Base-by-base conservation (phyloP, 371 early-diverging fungal genomes). In the Catenaria anguillulae region DNA sequence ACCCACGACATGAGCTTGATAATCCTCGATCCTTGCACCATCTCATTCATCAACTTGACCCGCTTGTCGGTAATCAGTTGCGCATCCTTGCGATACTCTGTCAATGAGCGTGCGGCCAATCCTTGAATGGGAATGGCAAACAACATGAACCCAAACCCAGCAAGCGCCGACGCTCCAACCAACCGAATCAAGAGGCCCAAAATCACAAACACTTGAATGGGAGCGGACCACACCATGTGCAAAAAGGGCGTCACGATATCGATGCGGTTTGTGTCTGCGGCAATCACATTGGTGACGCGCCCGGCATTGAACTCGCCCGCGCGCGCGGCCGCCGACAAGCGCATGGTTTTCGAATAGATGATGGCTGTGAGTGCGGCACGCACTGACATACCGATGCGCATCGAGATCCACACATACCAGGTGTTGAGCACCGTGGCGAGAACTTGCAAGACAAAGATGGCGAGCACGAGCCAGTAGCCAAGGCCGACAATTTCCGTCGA, bases 321-420 rank as follows among this genome's bases (percentile, higher is more conserved):
- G 10, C 93, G 81, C 54, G 89, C 80, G 23, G 78, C 73, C 70
- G 85, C 89, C 55, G 89, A 88, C 21, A 97, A 77, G 2, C 78
- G 69, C 63, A 92, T 69, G 0, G 89, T 76, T 69, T 96, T 96
- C 67, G 80, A 81, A 70, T 93, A 97, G 52, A 97, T 84, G 19
- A 88, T 81, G 0, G 93, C 87, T 24, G 87, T 84, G 60, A 92
- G 69, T 34, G 88, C 90, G 46, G 89, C 78, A 45, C 89, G 84
- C n/a, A 90, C 19, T n/a, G 33, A 19, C 33, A 55, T 34, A 6
- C 55, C 55, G 55, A 55, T 24, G 33, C 55, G 33, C 55, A 55
- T 33, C 50, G 35, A 33, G 35, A 55, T 21, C 4, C 17, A 55
- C 33, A 31, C n/a, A n/a, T n/a, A n/a, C n/a, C n/a, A n/a, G n/a